These are phyloP conservation scores for Coemansia sp. DNA, from an alignment of 192 early-diverging fungal genomes.

Conservation along the genomic window DNA sequence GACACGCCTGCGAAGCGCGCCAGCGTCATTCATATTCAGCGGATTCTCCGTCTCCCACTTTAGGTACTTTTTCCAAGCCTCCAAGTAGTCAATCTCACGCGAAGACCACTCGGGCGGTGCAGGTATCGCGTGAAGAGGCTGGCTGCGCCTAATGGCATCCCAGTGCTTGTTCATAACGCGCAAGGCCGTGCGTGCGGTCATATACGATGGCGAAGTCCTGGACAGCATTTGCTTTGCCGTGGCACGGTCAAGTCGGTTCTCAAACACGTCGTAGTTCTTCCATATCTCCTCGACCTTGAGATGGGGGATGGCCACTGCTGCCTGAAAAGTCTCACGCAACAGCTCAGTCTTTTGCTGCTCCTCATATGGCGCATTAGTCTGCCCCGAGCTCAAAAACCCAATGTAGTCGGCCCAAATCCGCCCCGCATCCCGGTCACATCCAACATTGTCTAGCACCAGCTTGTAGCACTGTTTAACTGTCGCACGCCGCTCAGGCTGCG, in stretches of 20 bases:
- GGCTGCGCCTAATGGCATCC: constrained; percentile 70
- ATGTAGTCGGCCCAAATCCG: constrained; percentile 89
- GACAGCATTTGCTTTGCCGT: constrained; percentile 84
- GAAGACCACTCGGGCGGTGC: constrained; percentile 79
- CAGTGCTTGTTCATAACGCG: constrained; percentile 79
- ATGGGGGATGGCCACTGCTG: constrained; percentile 84
- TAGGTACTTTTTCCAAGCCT: constrained; percentile 86
- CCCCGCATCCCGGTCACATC: constrained; percentile 86
- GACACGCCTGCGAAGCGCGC: constrained; percentile 66
- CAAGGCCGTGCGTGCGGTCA: constrained; percentile 87
- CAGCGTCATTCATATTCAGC: constrained; percentile 62
- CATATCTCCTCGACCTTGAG: constrained; percentile 90
- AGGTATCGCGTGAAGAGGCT: constrained; percentile 62
- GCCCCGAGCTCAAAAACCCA: constrained; percentile 71
- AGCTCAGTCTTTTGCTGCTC: constrained; percentile 88
- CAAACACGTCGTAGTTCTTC: constrained; percentile 95
- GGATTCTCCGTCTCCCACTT: constrained; percentile 92
- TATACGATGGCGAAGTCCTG: constrained; percentile 86
- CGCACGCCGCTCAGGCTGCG: constrained; percentile 61
- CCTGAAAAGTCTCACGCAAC: constrained; percentile 81
- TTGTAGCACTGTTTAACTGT: constrained; percentile 85
- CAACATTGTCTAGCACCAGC: constrained; percentile 85
- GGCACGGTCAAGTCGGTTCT: constrained; percentile 79
- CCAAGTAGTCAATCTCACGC: constrained; percentile 63
- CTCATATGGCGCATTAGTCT: constrained; percentile 68